Base-by-base conservation (phyloP, 2,329 filamentous ascomycete genomes). In the Pyrenophora seminiperda region DNA sequence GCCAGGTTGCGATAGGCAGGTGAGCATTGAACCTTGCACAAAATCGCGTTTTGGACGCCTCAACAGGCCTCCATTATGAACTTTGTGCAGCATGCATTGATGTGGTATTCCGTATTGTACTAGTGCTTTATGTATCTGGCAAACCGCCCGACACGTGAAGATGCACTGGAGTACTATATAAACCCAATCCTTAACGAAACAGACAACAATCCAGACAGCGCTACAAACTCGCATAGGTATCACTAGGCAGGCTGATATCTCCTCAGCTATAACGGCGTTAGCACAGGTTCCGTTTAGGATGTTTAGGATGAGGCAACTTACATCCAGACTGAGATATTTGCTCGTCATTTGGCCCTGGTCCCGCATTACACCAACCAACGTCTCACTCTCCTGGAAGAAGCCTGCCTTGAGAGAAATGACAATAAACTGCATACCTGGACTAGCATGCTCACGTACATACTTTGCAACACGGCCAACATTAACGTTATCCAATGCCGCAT, bases 361-460 rank as follows among this genome's bases (percentile, higher is more conserved):
- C 60, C 94, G 83, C 78, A 96, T 97, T 9, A 99, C 91, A 42
- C 94, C 94, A 4, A 99, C 91, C 63, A 99, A 75, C 54, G 91
- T 95, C 80, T 99, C 92, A 68, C 91, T 96, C 73, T 95, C 90
- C 76, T 99, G 92, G 77, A 97, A 99, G 48, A 99, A 79, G 1
- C 91, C 92, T 0, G 91, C 89, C 82, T 99, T 99, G 71, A 99
- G 81, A 76, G 87, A 91, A 73, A 99, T 99, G 61, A 99, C 94
- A 54, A 99, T 95, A 64, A 99, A 99, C 73, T 99, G 94, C 91
- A 97, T 97, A 11, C 95, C 95, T 1, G 94, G 94, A 0, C 91
- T 90, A 1, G 92, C 90, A 74, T 99, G 92, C 67, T 96, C 91
- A 30, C 88, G 85, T 55, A 99, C 96, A 69, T 99, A 99, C 73